A percentile compares a stretch with the other conserved stretches of the same genome.
Conservation (phyloP, 1,139 yeast genomes). For the Sugiyamaella pinicola region DNA sequence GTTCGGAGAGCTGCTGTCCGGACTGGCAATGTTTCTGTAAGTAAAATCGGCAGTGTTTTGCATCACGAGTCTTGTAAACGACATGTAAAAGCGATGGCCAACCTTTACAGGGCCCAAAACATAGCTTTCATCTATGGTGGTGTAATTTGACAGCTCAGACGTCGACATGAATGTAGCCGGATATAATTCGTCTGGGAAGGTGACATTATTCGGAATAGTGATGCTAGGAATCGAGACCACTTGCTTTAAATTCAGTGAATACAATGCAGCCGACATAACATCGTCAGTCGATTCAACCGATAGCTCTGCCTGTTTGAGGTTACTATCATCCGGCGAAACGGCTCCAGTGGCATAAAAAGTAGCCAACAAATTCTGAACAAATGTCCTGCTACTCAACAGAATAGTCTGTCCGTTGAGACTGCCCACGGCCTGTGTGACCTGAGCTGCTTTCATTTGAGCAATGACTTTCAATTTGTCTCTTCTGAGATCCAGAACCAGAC, state of each 20-base stretch:
- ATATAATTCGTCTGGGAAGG: slow-evolving; percentile 29
- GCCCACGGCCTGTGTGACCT: slow-evolving; percentile 67
- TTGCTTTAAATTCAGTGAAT: slow-evolving; percentile 26
- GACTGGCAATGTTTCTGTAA: slow-evolving; percentile 12
- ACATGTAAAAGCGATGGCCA: slow-evolving; percentile 27
- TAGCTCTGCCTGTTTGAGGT: slow-evolving; percentile 27
- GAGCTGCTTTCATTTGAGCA: slow-evolving; percentile 79
- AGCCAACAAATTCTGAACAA: slow-evolving; percentile 37
- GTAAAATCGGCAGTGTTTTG: slow-evolving; percentile 34
- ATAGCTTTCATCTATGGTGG: slow-evolving; percentile 26
- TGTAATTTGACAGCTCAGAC: slow-evolving; percentile 19
- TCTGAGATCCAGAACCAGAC: slow-evolving; percentile 61
- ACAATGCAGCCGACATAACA: slow-evolving; percentile 33
- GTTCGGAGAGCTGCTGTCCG: slow-evolving; percentile 6
- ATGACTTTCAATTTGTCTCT: slow-evolving; percentile 74
- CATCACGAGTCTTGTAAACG: slow-evolving; percentile 33
- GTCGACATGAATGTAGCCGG: slow-evolving; percentile 27
- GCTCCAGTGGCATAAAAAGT: slow-evolving; percentile 34
- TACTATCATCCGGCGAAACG: slow-evolving; percentile 24
- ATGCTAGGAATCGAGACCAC: slow-evolving; percentile 24
- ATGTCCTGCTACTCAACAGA: slow-evolving; percentile 35
- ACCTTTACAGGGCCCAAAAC: slow-evolving; percentile 32
- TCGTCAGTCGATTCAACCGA: slow-evolving; percentile 35
- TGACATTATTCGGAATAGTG: slow-evolving; percentile 10
- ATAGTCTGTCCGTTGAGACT: slow-evolving; percentile 62